A percentile compares a stretch with the other conserved stretches of the same genome.
These are phyloP conservation scores for Kitagawia praeruptora DNA, from an alignment of 129 eudicot species.

Conservation along the genomic window DNA sequence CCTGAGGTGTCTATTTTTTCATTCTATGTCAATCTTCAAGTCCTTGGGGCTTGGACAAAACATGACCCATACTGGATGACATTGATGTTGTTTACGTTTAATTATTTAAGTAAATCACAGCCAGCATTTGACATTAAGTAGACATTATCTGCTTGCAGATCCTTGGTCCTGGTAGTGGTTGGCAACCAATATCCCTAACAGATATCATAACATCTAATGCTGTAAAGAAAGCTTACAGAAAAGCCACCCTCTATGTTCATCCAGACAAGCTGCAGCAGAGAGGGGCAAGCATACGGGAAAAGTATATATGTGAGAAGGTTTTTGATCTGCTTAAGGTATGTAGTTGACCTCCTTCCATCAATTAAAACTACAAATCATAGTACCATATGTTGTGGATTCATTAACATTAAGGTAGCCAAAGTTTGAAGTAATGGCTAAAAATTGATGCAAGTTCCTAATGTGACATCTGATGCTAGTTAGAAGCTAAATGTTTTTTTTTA, in stretches of 20 bases:
- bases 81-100: not conserved
- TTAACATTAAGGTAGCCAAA: not conserved
- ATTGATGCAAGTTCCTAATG: not conserved
- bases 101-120: not conserved
- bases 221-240: slow-evolving; percentile 90
- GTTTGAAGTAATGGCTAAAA: not conserved
- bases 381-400: not conserved
- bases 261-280: slow-evolving; percentile 97
- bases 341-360: not conserved
- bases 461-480: not conserved
- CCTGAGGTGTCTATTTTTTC: not conserved
- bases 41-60: not conserved
- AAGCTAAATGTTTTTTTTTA: not conserved
- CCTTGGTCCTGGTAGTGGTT: slow-evolving; percentile 84
- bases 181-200: slow-evolving; percentile 81
- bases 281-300: slow-evolving; percentile 84
- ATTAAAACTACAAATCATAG: not conserved
- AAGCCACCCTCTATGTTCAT: slow-evolving; percentile 91
- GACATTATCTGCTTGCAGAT: slow-evolving; percentile 40
- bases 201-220: slow-evolving; percentile 69
- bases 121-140: not conserved
- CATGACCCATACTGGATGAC: not conserved
- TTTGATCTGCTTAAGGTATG: slow-evolving; percentile 93
- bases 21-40: not conserved
- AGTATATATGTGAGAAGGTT: slow-evolving; percentile 93